These are phyloP conservation scores for Eimeria sp. DNA, from an alignment of 169 alveolate genomes.

Conservation along the genomic window DNA sequence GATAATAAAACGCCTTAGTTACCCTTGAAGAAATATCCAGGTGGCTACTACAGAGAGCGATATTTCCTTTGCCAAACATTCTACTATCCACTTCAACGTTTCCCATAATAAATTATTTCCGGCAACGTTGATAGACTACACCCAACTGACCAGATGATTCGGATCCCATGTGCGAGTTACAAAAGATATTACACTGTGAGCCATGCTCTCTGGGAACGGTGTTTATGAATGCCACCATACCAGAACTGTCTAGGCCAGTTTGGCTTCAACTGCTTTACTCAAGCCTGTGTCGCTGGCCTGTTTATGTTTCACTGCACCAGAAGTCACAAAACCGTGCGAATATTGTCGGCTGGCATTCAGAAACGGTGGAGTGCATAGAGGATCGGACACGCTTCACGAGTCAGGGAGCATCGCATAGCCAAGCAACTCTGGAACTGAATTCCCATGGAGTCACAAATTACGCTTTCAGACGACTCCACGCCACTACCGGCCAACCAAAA, in stretches of 20 bases:
- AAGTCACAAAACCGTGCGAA: not conserved
- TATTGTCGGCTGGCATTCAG: not conserved
- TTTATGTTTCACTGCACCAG: not conserved
- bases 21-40: not conserved
- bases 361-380: not conserved
- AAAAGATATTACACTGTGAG: not conserved
- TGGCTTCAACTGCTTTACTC: not conserved
- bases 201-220: not conserved
- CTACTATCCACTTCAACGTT: not conserved
- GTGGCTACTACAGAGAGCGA: not conserved
- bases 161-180: not conserved
- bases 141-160: not conserved
- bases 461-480: not conserved
- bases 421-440: not conserved
- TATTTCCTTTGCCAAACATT: not conserved
- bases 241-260: not conserved
- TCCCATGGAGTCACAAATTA: not conserved
- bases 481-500: not conserved
- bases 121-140: not conserved
- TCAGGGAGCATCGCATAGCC: not conserved
- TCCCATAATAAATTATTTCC: not conserved
- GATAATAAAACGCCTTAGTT: not conserved
- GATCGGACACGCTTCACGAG: not conserved
- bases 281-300: not conserved
- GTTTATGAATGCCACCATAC: not conserved